Evolutionary conservation across 2,329 filamentous ascomycete species (phyloP).

Genomic region (Nemania bipapillata): DNA sequence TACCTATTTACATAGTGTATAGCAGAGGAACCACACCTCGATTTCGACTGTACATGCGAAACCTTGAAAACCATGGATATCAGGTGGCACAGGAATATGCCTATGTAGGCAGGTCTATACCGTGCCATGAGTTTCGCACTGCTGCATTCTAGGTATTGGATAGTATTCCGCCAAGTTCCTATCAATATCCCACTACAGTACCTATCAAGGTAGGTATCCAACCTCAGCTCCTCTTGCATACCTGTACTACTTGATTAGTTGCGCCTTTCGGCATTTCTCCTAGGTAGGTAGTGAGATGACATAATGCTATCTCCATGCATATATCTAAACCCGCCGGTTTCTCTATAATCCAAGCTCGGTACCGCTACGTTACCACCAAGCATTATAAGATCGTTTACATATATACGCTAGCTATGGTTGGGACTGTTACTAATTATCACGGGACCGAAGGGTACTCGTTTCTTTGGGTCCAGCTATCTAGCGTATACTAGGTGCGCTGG

Average conservation of each 20-base stretch:
- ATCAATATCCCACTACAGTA: conserved; percentile 3
- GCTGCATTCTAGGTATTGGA: neutral
- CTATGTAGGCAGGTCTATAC: too few species aligned
- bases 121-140: neutral
- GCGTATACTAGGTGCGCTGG: neutral
- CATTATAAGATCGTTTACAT: neutral
- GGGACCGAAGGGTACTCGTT: conserved; percentile 24
- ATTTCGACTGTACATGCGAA: neutral
- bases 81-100: neutral
- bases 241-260: conserved; percentile 18
- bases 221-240: conserved; percentile 1
- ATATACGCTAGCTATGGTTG: neutral
- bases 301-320: neutral
- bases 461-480: conserved; percentile 5
- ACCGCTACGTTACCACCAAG: neutral
- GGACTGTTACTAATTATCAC: conserved; percentile 18
- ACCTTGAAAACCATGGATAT: neutral
- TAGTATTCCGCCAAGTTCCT: conserved; percentile 16
- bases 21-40: neutral
- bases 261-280: conserved; percentile 22
- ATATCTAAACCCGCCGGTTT: neutral
- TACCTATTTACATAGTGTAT: neutral
- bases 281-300: neutral
- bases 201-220: neutral
- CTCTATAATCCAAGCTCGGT: neutral